These are phyloP conservation scores for Xerocomellus intermedius DNA, from an alignment of 768 basidiomycete genomes.

Conservation along the genomic window DNA sequence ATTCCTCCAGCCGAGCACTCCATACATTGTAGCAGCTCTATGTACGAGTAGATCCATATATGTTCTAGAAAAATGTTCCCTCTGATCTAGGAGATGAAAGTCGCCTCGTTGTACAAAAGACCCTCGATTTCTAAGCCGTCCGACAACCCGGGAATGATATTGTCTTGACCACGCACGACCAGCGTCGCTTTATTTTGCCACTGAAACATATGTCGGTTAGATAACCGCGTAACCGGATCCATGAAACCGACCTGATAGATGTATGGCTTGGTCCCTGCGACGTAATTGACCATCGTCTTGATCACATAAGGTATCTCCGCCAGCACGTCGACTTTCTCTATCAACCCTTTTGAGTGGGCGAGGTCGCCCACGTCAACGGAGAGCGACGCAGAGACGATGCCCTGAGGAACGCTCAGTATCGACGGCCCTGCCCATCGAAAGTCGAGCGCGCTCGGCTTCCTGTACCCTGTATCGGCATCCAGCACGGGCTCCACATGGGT, in stretches of 20 bases:
- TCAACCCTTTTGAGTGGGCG: constrained; percentile 63
- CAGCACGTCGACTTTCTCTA: constrained; percentile 93
- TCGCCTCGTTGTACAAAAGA: constrained; percentile 80
- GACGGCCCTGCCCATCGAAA: constrained; percentile 82
- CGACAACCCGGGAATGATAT: constrained; percentile 40
- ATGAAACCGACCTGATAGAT: constrained; percentile 77
- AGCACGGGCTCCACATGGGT: constrained; percentile 56
- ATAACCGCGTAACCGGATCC: neutral
- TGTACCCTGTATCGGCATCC: constrained; percentile 84
- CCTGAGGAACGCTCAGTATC: constrained; percentile 48
- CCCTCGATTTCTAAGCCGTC: constrained; percentile 57
- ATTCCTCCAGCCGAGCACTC: neutral
- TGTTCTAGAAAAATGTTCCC: neutral
- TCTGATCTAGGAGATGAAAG: constrained; percentile 67
- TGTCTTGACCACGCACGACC: constrained; percentile 42
- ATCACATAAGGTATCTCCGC: constrained; percentile 93
- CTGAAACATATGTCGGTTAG: constrained; percentile 30
- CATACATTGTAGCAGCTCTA: constrained; percentile 9
- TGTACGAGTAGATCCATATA: neutral
- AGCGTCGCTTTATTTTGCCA: constrained; percentile 59
- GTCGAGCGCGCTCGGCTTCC: constrained; percentile 61
- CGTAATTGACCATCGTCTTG: constrained; percentile 91
- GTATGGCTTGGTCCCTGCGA: constrained; percentile 89
- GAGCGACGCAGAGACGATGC: constrained; percentile 55
- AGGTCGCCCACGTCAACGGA: constrained; percentile 57